phyloP scores from a whole-genome alignment of 768 basidiomycete genomes.

The Tricholoma sp. region DNA sequence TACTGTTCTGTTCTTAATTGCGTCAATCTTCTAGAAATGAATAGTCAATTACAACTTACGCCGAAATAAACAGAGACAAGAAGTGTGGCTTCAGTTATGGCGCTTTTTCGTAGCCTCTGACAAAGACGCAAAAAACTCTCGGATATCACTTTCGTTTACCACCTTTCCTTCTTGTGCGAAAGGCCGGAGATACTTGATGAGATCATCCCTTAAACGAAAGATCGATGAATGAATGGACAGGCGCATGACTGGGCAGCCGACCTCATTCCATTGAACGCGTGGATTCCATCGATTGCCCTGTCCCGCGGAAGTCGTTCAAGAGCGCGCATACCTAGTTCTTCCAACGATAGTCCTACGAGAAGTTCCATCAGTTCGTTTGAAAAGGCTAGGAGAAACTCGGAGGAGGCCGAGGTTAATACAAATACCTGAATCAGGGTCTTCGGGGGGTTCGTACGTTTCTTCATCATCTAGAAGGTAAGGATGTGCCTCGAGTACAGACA shows the following conservation, averaged over 20 bases:
- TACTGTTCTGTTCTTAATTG: background rate
- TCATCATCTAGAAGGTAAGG: constrained; percentile 72
- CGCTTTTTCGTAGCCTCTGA: constrained; percentile 31
- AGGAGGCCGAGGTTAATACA: constrained; percentile 5
- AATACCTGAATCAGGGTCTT: constrained; percentile 78
- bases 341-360: constrained; percentile 62
- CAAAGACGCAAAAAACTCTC: constrained; percentile 57
- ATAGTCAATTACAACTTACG: background rate
- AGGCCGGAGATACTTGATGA: constrained; percentile 67
- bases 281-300: constrained; percentile 76
- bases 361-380: constrained; percentile 5
- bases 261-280: constrained; percentile 83
- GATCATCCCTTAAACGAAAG: constrained; percentile 48
- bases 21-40: background rate
- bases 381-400: constrained; percentile 9
- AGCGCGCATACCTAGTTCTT: constrained; percentile 81
- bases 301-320: constrained; percentile 71
- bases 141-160: constrained; percentile 69
- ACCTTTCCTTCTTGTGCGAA: constrained; percentile 76
- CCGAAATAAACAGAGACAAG: background rate
- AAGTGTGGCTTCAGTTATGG: background rate
- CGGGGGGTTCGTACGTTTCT: constrained; percentile 80
- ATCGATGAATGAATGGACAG: constrained; percentile 1
- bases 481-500: constrained; percentile 44
- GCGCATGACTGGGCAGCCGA: constrained; percentile 25